A percentile compares a stretch with the other conserved stretches of the same genome.
Evolutionary conservation across 306 rosid genomes (phyloP).

Genomic region (Begonia peltatifolia): DNA sequence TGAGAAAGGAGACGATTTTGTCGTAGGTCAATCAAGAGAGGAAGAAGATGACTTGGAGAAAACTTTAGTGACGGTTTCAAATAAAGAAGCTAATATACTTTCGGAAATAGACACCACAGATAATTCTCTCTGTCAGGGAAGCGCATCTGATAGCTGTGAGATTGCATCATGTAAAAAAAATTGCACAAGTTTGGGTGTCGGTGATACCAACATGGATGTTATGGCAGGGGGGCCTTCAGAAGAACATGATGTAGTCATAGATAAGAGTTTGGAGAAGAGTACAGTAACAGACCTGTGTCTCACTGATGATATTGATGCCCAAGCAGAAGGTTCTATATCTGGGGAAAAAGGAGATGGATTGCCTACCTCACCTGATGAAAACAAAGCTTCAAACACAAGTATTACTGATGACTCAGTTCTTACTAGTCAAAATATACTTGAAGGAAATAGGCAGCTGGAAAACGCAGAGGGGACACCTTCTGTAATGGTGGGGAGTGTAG

Average conservation of each 20-base stretch:
- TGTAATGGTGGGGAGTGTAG: neutral
- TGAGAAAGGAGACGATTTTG: too few species aligned
- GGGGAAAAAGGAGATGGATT: neutral
- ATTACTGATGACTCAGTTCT: conserved; percentile 7
- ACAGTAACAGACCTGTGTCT: neutral
- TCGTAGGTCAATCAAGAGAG: too few species aligned
- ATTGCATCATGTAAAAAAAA: neutral
- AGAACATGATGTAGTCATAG: neutral
- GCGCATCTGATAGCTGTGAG: conserved; percentile 1
- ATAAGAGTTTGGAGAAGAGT: conserved; percentile 2
- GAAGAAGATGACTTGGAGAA: too few species aligned
- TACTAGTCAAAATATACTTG: conserved; percentile 6
- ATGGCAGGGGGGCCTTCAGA: too few species aligned
- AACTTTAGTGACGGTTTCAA: too few species aligned
- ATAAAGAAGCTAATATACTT: too few species aligned
- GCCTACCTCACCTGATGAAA: conserved; percentile 4
- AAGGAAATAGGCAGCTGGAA: conserved; percentile 10
- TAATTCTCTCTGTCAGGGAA: too few species aligned
- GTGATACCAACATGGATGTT: neutral
- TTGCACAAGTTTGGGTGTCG: too few species aligned
- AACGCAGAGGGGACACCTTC: conserved; percentile 4
- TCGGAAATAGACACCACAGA: too few species aligned
- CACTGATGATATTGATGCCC: neutral
- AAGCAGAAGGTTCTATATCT: neutral
- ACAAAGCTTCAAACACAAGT: neutral